Evolutionary conservation across 257 asterid genomes (phyloP).

Genomic region (Solanum chmielewskii): DNA sequence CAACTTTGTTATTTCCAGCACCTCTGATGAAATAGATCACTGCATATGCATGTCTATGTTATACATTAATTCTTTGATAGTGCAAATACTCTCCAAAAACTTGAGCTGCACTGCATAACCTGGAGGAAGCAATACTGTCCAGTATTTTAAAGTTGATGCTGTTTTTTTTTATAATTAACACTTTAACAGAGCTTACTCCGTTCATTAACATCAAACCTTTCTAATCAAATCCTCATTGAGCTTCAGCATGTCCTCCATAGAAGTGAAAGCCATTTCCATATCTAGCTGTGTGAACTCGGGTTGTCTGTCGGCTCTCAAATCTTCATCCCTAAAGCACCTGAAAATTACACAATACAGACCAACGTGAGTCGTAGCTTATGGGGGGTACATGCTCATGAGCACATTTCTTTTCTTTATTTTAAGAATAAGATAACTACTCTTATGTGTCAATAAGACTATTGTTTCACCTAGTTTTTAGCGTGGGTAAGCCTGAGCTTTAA

Average conservation of each 20-base stretch:
- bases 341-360: not conserved
- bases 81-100: not conserved
- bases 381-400: not conserved
- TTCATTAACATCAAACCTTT: constrained; percentile 36
- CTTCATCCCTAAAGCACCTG: constrained; percentile 98
- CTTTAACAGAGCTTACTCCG: not conserved
- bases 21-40: not conserved
- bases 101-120: not conserved
- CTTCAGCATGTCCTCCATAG: constrained; percentile 87
- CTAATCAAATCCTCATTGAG: constrained; percentile 95
- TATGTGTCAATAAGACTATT: not conserved
- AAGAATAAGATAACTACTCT: not conserved
- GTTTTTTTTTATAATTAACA: not conserved
- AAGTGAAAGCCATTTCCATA: constrained; percentile 94
- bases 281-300: constrained; percentile 98
- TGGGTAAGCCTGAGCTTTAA: not conserved
- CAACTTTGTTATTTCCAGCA: not conserved
- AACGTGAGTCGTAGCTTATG: not conserved
- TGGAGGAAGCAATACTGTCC: not conserved
- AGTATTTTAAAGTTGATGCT: not conserved
- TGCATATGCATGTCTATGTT: not conserved
- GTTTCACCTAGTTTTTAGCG: not conserved
- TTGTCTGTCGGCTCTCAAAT: constrained; percentile 97
- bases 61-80: not conserved
- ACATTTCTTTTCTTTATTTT: not conserved